Evolutionary conservation across 2,329 filamentous ascomycete species (phyloP).

Genomic region (Pseudogymnoascus pannorum): DNA sequence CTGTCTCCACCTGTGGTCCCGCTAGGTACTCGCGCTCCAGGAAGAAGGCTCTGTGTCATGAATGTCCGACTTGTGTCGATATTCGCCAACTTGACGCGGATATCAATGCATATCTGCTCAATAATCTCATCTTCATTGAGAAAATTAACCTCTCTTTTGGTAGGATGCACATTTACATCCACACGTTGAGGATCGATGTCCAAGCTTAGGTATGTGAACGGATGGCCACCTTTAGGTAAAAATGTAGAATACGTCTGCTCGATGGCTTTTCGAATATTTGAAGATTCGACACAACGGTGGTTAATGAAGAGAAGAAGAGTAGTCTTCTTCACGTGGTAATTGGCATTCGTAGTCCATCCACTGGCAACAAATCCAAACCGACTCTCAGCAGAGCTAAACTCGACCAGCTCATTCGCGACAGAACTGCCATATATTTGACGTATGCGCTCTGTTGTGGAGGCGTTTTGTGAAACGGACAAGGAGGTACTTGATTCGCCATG

Average conservation of each 20-base stretch:
- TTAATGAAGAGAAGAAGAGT: constrained; percentile 91
- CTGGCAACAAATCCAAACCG: constrained; percentile 78
- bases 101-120: constrained; percentile 72
- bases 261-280: constrained; percentile 76
- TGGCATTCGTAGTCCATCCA: constrained; percentile 83
- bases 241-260: constrained; percentile 86
- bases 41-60: constrained; percentile 83
- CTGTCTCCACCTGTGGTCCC: constrained; percentile 19
- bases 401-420: constrained; percentile 81
- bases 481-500: constrained; percentile 79
- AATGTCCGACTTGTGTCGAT: constrained; percentile 94
- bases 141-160: constrained; percentile 94
- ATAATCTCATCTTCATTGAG: constrained; percentile 96
- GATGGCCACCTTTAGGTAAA: constrained; percentile 87
- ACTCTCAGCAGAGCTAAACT: constrained; percentile 63
- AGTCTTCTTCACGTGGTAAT: constrained; percentile 88
- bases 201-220: constrained; percentile 85
- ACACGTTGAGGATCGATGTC: constrained; percentile 88
- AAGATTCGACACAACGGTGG: constrained; percentile 86
- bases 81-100: constrained; percentile 69
- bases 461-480: constrained; percentile 68
- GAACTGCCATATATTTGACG: constrained; percentile 79
- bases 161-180: constrained; percentile 96
- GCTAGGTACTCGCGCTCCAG: constrained; percentile 46
- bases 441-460: constrained; percentile 73